phyloP scores from a whole-genome alignment of 2,329 filamentous ascomycete genomes.

The Cyphellophora europaea region DNA sequence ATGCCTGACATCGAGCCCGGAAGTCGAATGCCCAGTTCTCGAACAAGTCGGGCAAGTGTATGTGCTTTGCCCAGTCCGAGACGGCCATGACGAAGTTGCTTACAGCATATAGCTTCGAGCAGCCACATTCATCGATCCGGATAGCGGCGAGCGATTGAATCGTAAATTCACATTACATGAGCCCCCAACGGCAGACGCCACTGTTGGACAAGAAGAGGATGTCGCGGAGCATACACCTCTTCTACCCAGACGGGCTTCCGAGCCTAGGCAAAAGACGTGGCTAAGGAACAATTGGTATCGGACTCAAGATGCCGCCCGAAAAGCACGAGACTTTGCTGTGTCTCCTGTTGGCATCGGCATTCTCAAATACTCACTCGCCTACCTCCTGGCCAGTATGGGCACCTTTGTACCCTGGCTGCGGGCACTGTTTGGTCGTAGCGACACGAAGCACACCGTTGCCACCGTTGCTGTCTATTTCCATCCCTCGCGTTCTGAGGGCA shows the following conservation, averaged over 20 bases:
- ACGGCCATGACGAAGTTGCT: not conserved
- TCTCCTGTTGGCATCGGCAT: conserved; percentile 71
- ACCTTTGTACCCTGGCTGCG: conserved; percentile 73
- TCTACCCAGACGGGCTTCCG: conserved; percentile 9
- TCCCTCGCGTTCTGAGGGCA: conserved; percentile 74
- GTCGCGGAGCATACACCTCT: conserved; percentile 7
- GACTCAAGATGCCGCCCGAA: conserved; percentile 26
- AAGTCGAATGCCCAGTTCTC: not conserved
- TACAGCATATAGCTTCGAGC: conserved; percentile 53
- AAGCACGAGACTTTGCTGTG: conserved; percentile 50
- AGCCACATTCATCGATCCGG: conserved; percentile 77
- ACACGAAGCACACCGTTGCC: conserved; percentile 88
- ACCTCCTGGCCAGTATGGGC: conserved; percentile 74
- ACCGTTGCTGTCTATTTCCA: conserved; percentile 95
- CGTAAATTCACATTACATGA: conserved; percentile 67
- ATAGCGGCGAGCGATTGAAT: conserved; percentile 74
- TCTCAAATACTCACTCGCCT: conserved; percentile 84
- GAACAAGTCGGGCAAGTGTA: not conserved
- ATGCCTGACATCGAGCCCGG: too few relatives aligned
- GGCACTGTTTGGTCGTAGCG: conserved; percentile 65
- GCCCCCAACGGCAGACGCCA: not conserved
- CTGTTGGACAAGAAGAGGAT: not conserved
- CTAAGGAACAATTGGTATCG: too few relatives aligned
- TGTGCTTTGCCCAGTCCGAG: not conserved
- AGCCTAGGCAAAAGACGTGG: too few relatives aligned